Evolutionary conservation across 129 eudicot genomes (phyloP), one percentile per base, ranked within the genome.

Genomic region (Dittrichia graveolens): DNA sequence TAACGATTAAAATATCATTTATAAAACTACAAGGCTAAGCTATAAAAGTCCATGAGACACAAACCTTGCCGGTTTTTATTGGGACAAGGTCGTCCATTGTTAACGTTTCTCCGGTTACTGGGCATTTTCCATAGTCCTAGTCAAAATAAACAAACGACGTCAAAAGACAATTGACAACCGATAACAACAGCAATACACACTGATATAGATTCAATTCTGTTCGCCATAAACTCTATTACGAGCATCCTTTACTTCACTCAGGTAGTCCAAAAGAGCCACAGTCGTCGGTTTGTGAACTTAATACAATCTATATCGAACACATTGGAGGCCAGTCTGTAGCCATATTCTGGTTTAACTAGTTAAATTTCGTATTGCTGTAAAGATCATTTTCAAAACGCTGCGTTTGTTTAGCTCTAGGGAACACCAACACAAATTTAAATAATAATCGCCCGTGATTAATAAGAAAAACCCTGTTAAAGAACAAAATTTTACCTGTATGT

Each of bases 61-160:
- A 55, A 75, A 95, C 99, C 99, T 95, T 88, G 57, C 97, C 97
- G 54, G 96, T 77, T 79, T 88, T 95, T 40, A 95, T 54, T 3
- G 96, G 88, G 68, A 95, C 84, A 73, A 91, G 81, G 59, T 95
- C 97, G 14, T 95, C 99, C 88, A 85, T 68, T 5, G 85, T 79
- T 64, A 95, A 54, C 14, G 91, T 77, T 59, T 91, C 99, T 56
- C 96, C 94, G 19, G 95, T 95, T 47, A 95, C 82, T 2, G 99
- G 97, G 73, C 99, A 95, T 77, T 95, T 95, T 53, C 94, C 99
- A 74, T 59, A 85, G 58, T 95, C 99, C 99, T 95, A 61, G 11
- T 44, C 48, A 84, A 16, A 69, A 60, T 46, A n/a, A 42, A 65
- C 5, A 65, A 73, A 38, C 1, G 19, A 57, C 43, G 39, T 10